Evolutionary conservation across 2,329 filamentous ascomycete genomes (phyloP).

Genomic region (Diaporthe velutina): DNA sequence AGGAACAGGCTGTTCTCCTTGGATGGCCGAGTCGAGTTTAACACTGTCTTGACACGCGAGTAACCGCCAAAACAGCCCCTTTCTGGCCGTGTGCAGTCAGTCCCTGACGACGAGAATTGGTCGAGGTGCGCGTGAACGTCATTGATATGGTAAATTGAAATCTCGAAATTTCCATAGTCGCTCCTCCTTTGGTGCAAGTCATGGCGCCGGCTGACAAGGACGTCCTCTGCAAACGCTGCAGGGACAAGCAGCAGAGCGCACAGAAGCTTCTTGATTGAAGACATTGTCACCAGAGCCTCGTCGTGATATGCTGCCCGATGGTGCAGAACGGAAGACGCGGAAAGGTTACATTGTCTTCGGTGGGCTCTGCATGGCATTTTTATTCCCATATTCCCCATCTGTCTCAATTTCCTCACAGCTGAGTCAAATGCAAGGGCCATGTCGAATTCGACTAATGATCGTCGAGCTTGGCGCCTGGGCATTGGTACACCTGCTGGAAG

Average conservation of each 20-base stretch:
- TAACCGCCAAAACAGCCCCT: slow-evolving; percentile 75
- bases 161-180: slow-evolving; percentile 64
- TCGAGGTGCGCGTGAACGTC: slow-evolving; percentile 78
- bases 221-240: slow-evolving; percentile 54
- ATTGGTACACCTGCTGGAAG: slow-evolving; percentile 5
- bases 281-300: slow-evolving; percentile 13
- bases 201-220: slow-evolving; percentile 60
- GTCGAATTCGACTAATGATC: slow-evolving; percentile 18
- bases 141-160: slow-evolving; percentile 78
- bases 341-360: background rate
- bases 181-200: slow-evolving; percentile 64
- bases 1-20: slow-evolving; percentile 73
- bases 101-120: slow-evolving; percentile 71
- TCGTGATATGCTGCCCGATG: too few relatives aligned
- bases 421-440: slow-evolving; percentile 2
- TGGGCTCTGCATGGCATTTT: background rate
- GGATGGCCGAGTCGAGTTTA: slow-evolving; percentile 67
- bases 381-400: background rate
- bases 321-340: background rate
- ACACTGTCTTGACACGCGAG: slow-evolving; percentile 71
- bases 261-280: background rate
- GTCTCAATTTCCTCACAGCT: background rate
- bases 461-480: slow-evolving; percentile 15
- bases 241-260: slow-evolving; percentile 10
- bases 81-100: slow-evolving; percentile 69